Percentiles rank a stretch among this genome's conserved stretches.
phyloP scores from a whole-genome alignment of 176 grass and related monocot species.

The Stipa capillata region DNA sequence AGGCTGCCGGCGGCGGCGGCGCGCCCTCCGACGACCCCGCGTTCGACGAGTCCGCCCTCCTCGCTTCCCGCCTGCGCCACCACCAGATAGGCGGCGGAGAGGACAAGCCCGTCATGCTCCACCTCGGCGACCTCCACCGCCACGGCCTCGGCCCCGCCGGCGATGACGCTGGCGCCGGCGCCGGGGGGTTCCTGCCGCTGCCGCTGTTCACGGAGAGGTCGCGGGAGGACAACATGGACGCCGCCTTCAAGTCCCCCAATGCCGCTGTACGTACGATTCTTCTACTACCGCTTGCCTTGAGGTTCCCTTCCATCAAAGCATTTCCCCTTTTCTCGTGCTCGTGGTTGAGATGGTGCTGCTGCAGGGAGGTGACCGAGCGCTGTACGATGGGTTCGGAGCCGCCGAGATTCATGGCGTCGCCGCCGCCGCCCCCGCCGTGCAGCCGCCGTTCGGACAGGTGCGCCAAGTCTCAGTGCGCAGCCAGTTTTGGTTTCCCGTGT shows the following conservation, averaged over 20 bases:
- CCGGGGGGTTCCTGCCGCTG: conserved; percentile 44
- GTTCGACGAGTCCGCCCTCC: conserved; percentile 69
- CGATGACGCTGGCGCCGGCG: conserved; percentile 12
- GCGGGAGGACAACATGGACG: conserved; percentile 46
- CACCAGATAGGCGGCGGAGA: conserved; percentile 76
- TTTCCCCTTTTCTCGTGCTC: background rate
- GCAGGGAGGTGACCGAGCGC: conserved; percentile 31
- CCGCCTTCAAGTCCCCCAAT: conserved; percentile 60
- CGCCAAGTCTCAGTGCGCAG: background rate
- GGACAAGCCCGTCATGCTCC: conserved; percentile 53
- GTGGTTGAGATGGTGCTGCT: background rate
- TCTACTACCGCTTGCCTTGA: too few relatives aligned
- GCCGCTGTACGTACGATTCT: conserved; percentile 46
- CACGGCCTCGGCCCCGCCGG: conserved; percentile 13
- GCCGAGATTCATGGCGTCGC: conserved; percentile 16
- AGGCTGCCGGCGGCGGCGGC: background rate
- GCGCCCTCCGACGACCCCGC: conserved; percentile 19
- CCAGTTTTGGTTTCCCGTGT: background rate
- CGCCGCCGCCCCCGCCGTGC: too few relatives aligned
- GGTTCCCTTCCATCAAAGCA: too few relatives aligned
- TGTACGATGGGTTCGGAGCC: conserved; percentile 39
- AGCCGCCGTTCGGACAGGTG: conserved; percentile 39
- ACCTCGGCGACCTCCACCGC: conserved; percentile 40
- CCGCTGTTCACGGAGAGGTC: conserved; percentile 48
- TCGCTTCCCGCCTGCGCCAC: conserved; percentile 56